These are phyloP conservation scores for Colletotrichum cereale DNA, from an alignment of 2,329 filamentous ascomycete species.

Conservation along the genomic window DNA sequence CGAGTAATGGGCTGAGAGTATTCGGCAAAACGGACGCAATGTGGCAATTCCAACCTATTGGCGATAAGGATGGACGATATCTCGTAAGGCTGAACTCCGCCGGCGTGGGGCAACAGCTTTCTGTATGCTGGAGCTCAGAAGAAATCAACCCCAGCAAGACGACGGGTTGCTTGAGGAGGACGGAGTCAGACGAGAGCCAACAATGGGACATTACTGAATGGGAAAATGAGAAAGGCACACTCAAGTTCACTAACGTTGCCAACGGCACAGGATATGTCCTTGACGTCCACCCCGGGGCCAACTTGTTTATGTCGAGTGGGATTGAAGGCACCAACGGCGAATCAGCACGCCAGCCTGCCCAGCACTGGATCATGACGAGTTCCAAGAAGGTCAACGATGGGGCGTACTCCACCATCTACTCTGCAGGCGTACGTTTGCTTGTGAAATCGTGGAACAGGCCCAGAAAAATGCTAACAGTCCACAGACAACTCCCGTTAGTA, in stretches of 20 bases:
- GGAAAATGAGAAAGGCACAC: slow-evolving; percentile 41
- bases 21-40: slow-evolving; percentile 38
- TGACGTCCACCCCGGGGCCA: slow-evolving; percentile 49
- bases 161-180: slow-evolving; percentile 46
- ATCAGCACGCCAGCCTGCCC: slow-evolving; percentile 45
- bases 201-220: slow-evolving; percentile 51
- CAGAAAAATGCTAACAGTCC: not conserved
- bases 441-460: too few relatives aligned
- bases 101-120: slow-evolving; percentile 47
- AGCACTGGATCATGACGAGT: slow-evolving; percentile 52
- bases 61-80: slow-evolving; percentile 47
- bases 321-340: slow-evolving; percentile 40
- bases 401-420: slow-evolving; percentile 50
- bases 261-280: slow-evolving; percentile 51
- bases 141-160: slow-evolving; percentile 47
- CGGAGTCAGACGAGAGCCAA: slow-evolving; percentile 46
- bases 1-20: slow-evolving; percentile 44
- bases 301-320: slow-evolving; percentile 49
- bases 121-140: slow-evolving; percentile 45
- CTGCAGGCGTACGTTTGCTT: slow-evolving; percentile 42
- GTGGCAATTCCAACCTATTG: slow-evolving; percentile 49
- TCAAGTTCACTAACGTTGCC: slow-evolving; percentile 47
- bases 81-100: slow-evolving; percentile 47
- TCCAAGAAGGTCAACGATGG: slow-evolving; percentile 47
- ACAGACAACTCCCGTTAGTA: not conserved